These are phyloP conservation scores for Chrysoporthe cubensis DNA, from an alignment of 2,329 filamentous ascomycete species.

Conservation along the genomic window DNA sequence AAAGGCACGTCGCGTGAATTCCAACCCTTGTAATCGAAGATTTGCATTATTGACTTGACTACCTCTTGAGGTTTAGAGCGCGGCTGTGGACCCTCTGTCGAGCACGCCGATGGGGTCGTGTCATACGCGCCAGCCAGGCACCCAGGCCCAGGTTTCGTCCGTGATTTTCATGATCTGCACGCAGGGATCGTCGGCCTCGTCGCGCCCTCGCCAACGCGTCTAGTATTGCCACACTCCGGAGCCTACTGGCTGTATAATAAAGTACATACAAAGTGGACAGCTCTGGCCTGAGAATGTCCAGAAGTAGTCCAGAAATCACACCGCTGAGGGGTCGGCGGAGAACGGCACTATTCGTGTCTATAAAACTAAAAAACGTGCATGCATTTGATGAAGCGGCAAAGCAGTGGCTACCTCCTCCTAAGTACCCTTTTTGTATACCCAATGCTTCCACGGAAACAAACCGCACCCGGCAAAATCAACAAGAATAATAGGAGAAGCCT, in stretches of 20 bases:
- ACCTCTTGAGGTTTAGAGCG: constrained; percentile 18
- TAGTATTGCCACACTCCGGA: no score
- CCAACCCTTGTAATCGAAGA: constrained; percentile 9
- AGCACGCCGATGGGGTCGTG: background rate
- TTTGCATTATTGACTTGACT: constrained; percentile 27
- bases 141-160: background rate
- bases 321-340: no score
- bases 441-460: background rate
- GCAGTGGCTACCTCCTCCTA: background rate
- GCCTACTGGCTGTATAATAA: no score
- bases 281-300: no score
- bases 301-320: no score
- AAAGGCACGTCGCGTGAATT: constrained; percentile 24
- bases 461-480: background rate
- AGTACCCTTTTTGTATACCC: background rate
- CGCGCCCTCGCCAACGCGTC: no score
- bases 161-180: background rate
- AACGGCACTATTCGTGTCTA: background rate
- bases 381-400: background rate
- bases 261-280: no score
- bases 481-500: constrained; percentile 14
- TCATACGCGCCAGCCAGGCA: background rate
- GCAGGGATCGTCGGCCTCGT: no score
- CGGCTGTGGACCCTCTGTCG: background rate
- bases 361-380: background rate